phyloP scores from a whole-genome alignment of 2,329 filamentous ascomycete species.

The Phaeophleospora eucalypticola region DNA sequence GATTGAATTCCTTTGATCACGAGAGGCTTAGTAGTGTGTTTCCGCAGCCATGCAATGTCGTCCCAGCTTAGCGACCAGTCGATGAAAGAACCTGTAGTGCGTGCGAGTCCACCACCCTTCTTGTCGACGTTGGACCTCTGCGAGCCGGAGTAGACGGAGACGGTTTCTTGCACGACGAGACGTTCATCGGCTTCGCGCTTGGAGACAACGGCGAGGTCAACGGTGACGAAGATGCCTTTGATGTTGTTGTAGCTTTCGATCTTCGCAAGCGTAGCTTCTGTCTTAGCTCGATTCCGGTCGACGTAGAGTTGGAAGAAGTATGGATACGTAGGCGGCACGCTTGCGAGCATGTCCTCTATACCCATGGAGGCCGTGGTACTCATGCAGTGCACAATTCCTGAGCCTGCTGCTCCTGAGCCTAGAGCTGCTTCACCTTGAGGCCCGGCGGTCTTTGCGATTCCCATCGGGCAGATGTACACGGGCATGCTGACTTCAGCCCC shows the following conservation, averaged over 20 bases:
- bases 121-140: constrained; percentile 47
- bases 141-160: constrained; percentile 62
- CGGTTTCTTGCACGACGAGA: constrained; percentile 45
- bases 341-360: constrained; percentile 31
- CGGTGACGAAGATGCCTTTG: constrained; percentile 56
- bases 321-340: constrained; percentile 26
- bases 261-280: constrained; percentile 47
- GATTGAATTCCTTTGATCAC: constrained; percentile 44
- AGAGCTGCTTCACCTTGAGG: constrained; percentile 32
- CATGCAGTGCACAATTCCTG: constrained; percentile 33
- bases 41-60: constrained; percentile 44
- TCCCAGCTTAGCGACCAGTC: constrained; percentile 52
- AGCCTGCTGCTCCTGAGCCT: constrained; percentile 27
- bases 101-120: constrained; percentile 53
- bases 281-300: constrained; percentile 52
- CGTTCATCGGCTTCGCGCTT: constrained; percentile 51
- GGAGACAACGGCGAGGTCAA: constrained; percentile 55
- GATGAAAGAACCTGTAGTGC: constrained; percentile 55
- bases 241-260: constrained; percentile 45
- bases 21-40: constrained; percentile 50
- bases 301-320: constrained; percentile 62
- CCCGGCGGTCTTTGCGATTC: constrained; percentile 8
- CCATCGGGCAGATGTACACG: constrained; percentile 35
- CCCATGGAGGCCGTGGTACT: constrained; percentile 30
- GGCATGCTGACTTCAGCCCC: constrained; percentile 34